Evolutionary conservation across 164 flowering plant species (phyloP), one percentile per base, ranked within the genome.

Genomic region (Stephania yunnanensis): DNA sequence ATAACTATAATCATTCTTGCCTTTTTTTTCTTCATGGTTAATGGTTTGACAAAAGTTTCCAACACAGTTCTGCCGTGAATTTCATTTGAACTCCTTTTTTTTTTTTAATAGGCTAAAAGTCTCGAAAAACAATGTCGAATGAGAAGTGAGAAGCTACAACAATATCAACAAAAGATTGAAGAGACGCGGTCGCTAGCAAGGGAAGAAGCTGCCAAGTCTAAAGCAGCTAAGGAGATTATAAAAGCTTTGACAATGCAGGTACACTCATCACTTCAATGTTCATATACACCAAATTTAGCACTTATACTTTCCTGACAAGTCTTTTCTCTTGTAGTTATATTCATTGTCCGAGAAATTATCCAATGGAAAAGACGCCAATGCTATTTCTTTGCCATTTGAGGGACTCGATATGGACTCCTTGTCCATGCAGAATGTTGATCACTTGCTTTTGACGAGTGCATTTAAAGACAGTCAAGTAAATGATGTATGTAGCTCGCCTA

Each of bases 181-280:
- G 89, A 85, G 74, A 80, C 90, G 19, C 85, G 89, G 87, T 76
- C 80, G 8, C 22, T 87, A 15, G 95, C 92, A 66, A 87, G 82
- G 82, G 91, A 86, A 44, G 95, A 91, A 83, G 87, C 89, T 68
- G 86, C 83, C 2, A 87, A 87, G 78, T 84, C 84, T 75, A 89
- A 91, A 85, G 91, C 89, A 46, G 92, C 93, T 8, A 89, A 90
- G 69, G 96, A 89, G 64, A 81, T 91, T 58, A 87, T 89, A 25
- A 86, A 84, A 73, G 88, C 86, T 73, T 80, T 91, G 77, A 81
- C 89, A 45, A 48, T 77, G 7, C 80, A 80, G 84, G 92, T 90
- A 84, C 78, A 73, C 53, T 75, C 48, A 22, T 55, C 19, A 20
- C 36, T 11, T 69, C 44, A n/a, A 63, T 63, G 22, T 69, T 55